Evolutionary conservation across 306 rosid genomes (phyloP).

Genomic region (Dryas alaskensis): DNA sequence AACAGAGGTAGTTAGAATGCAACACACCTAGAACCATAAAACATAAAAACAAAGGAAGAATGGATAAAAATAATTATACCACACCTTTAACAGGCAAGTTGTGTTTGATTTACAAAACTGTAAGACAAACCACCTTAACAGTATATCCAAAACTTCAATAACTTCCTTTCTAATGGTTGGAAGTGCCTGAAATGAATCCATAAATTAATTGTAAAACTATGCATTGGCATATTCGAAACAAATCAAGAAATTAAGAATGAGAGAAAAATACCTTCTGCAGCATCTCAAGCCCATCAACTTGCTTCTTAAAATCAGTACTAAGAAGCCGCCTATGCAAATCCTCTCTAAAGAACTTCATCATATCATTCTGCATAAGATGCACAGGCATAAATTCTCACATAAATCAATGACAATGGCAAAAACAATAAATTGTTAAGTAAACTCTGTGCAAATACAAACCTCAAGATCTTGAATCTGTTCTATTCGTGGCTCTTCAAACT

Average conservation of each 20-base stretch:
- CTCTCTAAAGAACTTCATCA: constrained; percentile 92
- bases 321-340: constrained; percentile 92
- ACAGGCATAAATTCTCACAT: constrained; percentile 20
- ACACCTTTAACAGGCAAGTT: constrained; percentile 90
- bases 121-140: constrained; percentile 88
- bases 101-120: constrained; percentile 99
- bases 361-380: constrained; percentile 66
- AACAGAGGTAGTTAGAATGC: constrained; percentile 7
- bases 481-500: constrained; percentile 90
- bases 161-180: constrained; percentile 76
- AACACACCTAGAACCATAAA: not conserved
- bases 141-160: constrained; percentile 88
- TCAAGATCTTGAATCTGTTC: constrained; percentile 99
- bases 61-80: constrained; percentile 5
- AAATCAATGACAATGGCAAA: constrained; percentile 15
- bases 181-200: constrained; percentile 63
- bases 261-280: constrained; percentile 75
- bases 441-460: constrained; percentile 43
- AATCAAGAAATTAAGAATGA: constrained; percentile 3
- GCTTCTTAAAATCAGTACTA: constrained; percentile 92
- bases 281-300: constrained; percentile 94
- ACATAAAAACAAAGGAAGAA: not conserved
- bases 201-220: constrained; percentile 6
- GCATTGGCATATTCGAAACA: constrained; percentile 14
- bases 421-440: not conserved